Percentiles rank a stretch among this genome's conserved stretches.
Evolutionary conservation across 2,329 filamentous ascomycete genomes (phyloP).

Genomic region (Macrophomina tecta): DNA sequence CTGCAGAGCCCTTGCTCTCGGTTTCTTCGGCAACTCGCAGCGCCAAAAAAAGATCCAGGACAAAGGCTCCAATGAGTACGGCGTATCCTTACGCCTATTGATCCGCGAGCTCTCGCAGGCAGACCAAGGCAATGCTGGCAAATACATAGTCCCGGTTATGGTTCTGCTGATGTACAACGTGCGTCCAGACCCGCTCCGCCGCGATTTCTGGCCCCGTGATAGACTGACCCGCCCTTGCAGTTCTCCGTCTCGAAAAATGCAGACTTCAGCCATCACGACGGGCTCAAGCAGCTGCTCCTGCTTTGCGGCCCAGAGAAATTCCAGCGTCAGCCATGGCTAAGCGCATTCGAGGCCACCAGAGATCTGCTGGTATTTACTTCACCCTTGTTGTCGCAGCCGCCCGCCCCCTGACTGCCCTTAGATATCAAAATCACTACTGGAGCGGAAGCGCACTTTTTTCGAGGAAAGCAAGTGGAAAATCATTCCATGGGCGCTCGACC

Average conservation of each 20-base stretch:
- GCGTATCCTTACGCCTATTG: slow-evolving; percentile 26
- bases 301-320: slow-evolving; percentile 28
- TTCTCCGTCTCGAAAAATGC: slow-evolving; percentile 25
- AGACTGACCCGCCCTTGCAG: slow-evolving; percentile 3
- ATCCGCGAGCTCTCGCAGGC: slow-evolving; percentile 28
- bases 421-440: slow-evolving; percentile 29
- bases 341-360: slow-evolving; percentile 30
- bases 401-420: neutral
- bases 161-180: slow-evolving; percentile 31
- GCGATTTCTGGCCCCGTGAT: neutral
- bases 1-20: slow-evolving; percentile 29
- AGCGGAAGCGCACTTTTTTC: slow-evolving; percentile 29
- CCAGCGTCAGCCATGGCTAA: slow-evolving; percentile 26
- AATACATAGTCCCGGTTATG: slow-evolving; percentile 30
- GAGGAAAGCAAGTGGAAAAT: slow-evolving; percentile 28
- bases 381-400: no score
- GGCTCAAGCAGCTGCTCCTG: slow-evolving; percentile 29
- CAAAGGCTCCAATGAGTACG: slow-evolving; percentile 28
- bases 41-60: slow-evolving; percentile 30
- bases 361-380: slow-evolving; percentile 23
- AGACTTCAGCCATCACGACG: slow-evolving; percentile 27
- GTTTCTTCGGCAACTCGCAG: slow-evolving; percentile 30
- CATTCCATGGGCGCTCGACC: slow-evolving; percentile 29
- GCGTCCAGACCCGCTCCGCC: neutral
- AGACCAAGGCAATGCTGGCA: slow-evolving; percentile 22